Evolutionary conservation across 805 yeast genomes (phyloP).

Genomic region (Saccharomyces mikatae): DNA sequence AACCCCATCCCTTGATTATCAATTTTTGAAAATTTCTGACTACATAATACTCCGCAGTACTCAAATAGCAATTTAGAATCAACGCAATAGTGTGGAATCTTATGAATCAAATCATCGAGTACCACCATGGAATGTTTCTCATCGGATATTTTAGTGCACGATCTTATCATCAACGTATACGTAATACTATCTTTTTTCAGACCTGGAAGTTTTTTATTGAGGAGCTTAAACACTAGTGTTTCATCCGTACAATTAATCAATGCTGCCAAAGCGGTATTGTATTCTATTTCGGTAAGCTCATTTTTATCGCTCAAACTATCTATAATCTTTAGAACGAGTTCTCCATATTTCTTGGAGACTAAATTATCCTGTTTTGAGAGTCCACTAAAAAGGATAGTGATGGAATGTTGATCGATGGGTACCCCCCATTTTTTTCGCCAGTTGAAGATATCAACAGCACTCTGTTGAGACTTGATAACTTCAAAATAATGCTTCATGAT

Average conservation of each 20-base stretch:
- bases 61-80: conserved; percentile 23
- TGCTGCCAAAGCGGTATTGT: conserved; percentile 41
- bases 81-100: conserved; percentile 12
- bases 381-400: conserved; percentile 41
- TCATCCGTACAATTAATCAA: conserved; percentile 35
- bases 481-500: conserved; percentile 44
- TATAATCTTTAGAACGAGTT: conserved; percentile 30
- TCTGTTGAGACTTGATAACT: conserved; percentile 34
- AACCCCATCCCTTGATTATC: conserved; percentile 10
- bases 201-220: conserved; percentile 22
- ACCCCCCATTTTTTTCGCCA: conserved; percentile 58
- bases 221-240: conserved; percentile 33
- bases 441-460: conserved; percentile 43
- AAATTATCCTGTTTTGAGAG: conserved; percentile 30
- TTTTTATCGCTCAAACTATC: conserved; percentile 25
- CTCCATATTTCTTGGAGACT: conserved; percentile 31
- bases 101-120: conserved; percentile 12
- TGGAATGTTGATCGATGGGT: conserved; percentile 41
- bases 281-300: conserved; percentile 34
- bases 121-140: conserved; percentile 13
- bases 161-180: conserved; percentile 18
- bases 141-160: conserved; percentile 13
- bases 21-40: conserved; percentile 4
- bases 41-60: conserved; percentile 5
- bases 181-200: conserved; percentile 20